Evolutionary conservation across 768 basidiomycete species (phyloP), one percentile per base, ranked within the genome.

Genomic region (Russula sp.): DNA sequence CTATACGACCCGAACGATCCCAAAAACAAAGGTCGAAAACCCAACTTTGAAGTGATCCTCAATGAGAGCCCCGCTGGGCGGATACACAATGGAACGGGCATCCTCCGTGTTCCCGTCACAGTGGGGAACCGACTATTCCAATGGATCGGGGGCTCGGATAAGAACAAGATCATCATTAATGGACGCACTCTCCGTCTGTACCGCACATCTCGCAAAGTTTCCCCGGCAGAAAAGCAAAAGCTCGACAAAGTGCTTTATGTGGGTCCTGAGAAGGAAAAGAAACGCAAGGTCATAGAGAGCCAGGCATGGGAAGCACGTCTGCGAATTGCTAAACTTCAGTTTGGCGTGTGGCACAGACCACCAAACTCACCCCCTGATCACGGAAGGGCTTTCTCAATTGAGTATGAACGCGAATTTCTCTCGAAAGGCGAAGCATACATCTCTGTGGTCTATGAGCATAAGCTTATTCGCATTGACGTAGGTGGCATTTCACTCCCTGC

Each of bases 381-480:
- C 53, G 67, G 66, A 5, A 71, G 67, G 4, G 70, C 58, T 3
- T 92, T 87, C 69, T 90, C 88, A 0, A 74, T 84, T 7, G 90
- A 92, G 72, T 89, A 83, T 80, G 81, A 87, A 56, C 72, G 76
- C 48, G 74, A 81, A 47, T 84, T 81, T 32, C 61, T 67, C 11
- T 56, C 66, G 18, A 35, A 66, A n/a, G 77, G 81, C 49, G 76
- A 77, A 48, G 86, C 79, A 0, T 78, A 80, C 71, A 70, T 90
- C 34, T 71, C 75, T 41, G 82, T 91, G 38, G 81, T 85, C 58
- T 89, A 89, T 66, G 83, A 84, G 36, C 81, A 86, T 65, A 88
- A 86, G 72, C 69, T 81, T 14, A 78, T 92, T 43, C 79, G 81
- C 18, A 77, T 89, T 13, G 76, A 75, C 72, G 88, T 87, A 59